These are phyloP conservation scores for Penicillium desertorum DNA, from an alignment of 495 filamentous ascomycete genomes.

Conservation along the genomic window DNA sequence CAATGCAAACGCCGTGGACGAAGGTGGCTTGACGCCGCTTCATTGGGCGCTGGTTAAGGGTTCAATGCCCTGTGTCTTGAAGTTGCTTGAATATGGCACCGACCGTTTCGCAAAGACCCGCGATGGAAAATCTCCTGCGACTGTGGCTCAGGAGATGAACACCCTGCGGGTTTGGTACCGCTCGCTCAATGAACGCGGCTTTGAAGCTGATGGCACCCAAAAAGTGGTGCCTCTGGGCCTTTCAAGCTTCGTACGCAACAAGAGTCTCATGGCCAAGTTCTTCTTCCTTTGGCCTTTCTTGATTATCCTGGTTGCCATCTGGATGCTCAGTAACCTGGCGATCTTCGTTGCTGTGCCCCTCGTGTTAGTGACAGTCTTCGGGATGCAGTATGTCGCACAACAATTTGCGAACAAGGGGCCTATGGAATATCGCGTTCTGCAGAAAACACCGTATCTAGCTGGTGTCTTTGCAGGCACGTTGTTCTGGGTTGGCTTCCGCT, in stretches of 20 bases:
- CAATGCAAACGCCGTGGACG: conserved; percentile 84
- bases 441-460: conserved; percentile 88
- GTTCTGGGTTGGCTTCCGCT: conserved; percentile 79
- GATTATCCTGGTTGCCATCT: conserved; percentile 65
- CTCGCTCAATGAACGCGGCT: conserved; percentile 82
- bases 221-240: conserved; percentile 54
- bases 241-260: conserved; percentile 64
- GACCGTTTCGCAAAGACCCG: conserved; percentile 85
- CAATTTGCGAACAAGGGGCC: conserved; percentile 78
- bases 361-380: conserved; percentile 61
- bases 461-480: conserved; percentile 89
- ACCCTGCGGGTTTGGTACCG: conserved; percentile 76
- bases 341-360: conserved; percentile 75
- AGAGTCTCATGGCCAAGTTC: conserved; percentile 76
- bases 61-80: conserved; percentile 78
- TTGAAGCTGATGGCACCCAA: conserved; percentile 71
- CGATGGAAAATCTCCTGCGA: conserved; percentile 83
- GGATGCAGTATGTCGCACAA: conserved; percentile 75
- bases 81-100: conserved; percentile 89
- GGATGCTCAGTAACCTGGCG: conserved; percentile 69
- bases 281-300: conserved; percentile 89
- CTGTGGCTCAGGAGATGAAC: conserved; percentile 86
- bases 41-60: conserved; percentile 98
- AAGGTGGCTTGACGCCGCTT: conserved; percentile 86
- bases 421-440: conserved; percentile 78